These are phyloP conservation scores for Neoscytalidium dimidiatum DNA, from an alignment of 2,329 filamentous ascomycete species.

Conservation along the genomic window DNA sequence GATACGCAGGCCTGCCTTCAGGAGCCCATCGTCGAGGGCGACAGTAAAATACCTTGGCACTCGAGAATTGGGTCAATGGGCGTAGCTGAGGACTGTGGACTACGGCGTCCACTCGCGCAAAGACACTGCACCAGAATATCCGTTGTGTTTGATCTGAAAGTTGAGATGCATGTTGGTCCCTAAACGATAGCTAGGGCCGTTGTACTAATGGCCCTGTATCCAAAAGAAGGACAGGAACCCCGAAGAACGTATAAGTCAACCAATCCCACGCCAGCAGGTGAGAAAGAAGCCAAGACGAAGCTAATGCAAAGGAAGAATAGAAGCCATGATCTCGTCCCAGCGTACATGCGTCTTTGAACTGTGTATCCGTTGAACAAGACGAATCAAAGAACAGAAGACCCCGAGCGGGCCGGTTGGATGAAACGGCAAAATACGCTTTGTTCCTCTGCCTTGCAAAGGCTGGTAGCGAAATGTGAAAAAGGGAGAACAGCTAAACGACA, in stretches of 20 bases:
- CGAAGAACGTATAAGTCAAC: constrained; percentile 27
- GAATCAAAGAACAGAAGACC: constrained; percentile 19
- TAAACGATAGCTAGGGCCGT: background rate
- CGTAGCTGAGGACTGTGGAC: no score
- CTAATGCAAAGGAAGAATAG: constrained; percentile 25
- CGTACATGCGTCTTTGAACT: constrained; percentile 32
- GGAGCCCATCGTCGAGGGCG: no score
- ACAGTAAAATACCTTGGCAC: no score
- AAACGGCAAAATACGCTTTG: constrained; percentile 12
- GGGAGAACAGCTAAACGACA: constrained; percentile 13
- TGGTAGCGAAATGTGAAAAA: constrained; percentile 6
- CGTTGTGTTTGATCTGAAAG: background rate
- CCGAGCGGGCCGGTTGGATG: constrained; percentile 8
- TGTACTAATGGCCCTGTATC: background rate
- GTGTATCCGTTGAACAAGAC: constrained; percentile 16
- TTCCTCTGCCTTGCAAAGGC: constrained; percentile 14
- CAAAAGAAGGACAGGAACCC: constrained; percentile 22
- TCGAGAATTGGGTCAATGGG: no score
- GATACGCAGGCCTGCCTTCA: no score
- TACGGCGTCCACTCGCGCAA: no score
- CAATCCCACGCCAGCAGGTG: constrained; percentile 12
- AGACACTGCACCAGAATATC: no score
- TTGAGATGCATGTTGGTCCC: constrained; percentile 9
- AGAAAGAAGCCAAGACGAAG: background rate
- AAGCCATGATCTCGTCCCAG: constrained; percentile 36